Evolutionary conservation across 2,329 filamentous ascomycete species (phyloP).

Genomic region (Aspergillus floridensis): DNA sequence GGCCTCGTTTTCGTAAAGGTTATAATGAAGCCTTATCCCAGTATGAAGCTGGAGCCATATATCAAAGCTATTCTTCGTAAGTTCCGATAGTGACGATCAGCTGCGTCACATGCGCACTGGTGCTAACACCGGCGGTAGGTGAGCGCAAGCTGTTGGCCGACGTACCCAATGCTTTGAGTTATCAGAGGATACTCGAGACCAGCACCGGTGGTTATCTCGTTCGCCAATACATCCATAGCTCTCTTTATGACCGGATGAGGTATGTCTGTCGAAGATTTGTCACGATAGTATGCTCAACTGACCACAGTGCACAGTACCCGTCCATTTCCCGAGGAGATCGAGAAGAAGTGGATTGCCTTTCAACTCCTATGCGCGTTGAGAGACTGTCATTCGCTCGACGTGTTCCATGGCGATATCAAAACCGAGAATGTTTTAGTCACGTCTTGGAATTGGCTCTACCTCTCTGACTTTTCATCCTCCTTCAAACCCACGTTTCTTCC

Average conservation of each 20-base stretch:
- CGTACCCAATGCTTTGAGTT: constrained; percentile 85
- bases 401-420: constrained; percentile 98
- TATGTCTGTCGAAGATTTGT: constrained; percentile 24
- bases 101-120: not conserved
- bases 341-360: constrained; percentile 98
- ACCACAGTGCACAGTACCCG: constrained; percentile 64
- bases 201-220: constrained; percentile 89
- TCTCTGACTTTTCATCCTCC: constrained; percentile 93
- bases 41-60: constrained; percentile 76
- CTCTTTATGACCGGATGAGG: constrained; percentile 88
- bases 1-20: constrained; percentile 92
- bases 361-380: constrained; percentile 88
- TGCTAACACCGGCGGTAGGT: constrained; percentile 48
- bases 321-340: constrained; percentile 93
- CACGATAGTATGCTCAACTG: constrained; percentile 18
- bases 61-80: constrained; percentile 71
- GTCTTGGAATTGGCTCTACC: constrained; percentile 98
- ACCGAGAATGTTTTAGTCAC: constrained; percentile 96
- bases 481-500: constrained; percentile 94
- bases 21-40: constrained; percentile 84
- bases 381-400: constrained; percentile 82
- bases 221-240: constrained; percentile 93
- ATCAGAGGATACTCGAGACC: constrained; percentile 88
- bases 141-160: constrained; percentile 77
- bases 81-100: constrained; percentile 28